Evolutionary conservation across 106 monocot species (phyloP).

Genomic region (Dioscorea dumetorum): DNA sequence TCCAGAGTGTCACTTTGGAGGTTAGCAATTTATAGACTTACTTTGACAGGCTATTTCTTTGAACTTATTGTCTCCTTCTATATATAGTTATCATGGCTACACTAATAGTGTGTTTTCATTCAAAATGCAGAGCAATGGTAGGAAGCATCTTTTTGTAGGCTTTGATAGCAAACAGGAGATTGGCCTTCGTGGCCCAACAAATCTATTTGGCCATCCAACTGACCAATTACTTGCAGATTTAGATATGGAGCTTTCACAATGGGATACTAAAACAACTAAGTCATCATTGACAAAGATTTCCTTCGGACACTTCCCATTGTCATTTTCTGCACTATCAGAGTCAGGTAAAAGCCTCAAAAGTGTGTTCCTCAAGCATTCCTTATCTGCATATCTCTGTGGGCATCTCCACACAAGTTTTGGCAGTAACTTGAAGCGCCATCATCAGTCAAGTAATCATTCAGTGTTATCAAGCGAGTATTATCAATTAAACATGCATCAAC

Average conservation of each 20-base stretch:
- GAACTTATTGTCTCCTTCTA: no score
- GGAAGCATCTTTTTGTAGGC: constrained; percentile 90
- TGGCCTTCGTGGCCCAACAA: constrained; percentile 86
- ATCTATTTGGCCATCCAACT: constrained; percentile 92
- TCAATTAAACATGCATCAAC: constrained; percentile 68
- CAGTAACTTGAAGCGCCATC: constrained; percentile 79
- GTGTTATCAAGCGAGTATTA: constrained; percentile 34
- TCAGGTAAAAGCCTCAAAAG: constrained; percentile 62
- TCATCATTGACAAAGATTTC: constrained; percentile 58
- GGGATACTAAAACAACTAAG: constrained; percentile 34
- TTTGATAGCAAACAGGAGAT: constrained; percentile 72
- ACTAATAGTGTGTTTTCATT: background rate
- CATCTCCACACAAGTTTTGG: constrained; percentile 93
- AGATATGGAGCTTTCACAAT: constrained; percentile 66
- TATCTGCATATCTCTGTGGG: constrained; percentile 91
- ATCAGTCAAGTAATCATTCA: constrained; percentile 20
- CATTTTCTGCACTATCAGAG: constrained; percentile 72
- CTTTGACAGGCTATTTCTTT: no score
- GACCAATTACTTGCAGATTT: constrained; percentile 61
- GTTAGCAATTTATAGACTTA: constrained; percentile 17
- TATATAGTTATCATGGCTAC: no score
- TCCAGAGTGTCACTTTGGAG: constrained; percentile 78
- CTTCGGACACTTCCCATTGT: constrained; percentile 91
- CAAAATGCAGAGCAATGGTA: constrained; percentile 44
- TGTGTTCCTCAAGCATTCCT: constrained; percentile 74